Evolutionary conservation across 2,329 filamentous ascomycete genomes (phyloP).

Genomic region (Tolypocladium pustulatum): DNA sequence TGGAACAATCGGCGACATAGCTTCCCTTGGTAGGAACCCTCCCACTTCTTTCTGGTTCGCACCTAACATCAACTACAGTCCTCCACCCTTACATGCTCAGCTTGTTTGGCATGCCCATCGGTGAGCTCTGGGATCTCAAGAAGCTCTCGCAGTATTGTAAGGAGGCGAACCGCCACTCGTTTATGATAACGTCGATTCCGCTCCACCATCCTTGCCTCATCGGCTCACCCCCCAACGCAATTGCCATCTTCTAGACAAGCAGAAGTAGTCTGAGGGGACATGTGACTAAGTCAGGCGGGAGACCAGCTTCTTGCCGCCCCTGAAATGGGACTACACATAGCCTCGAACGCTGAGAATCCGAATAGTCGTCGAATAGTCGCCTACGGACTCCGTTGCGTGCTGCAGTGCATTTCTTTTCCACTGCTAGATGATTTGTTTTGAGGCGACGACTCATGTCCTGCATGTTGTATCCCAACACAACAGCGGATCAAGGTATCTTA

Average conservation of each 20-base stretch:
- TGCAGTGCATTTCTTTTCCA: no score
- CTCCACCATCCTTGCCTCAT: constrained; percentile 45
- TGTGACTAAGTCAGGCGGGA: no score
- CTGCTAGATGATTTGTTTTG: no score
- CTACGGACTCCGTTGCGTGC: no score
- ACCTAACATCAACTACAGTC: constrained; percentile 8
- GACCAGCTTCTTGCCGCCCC: neutral
- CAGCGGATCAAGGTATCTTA: no score
- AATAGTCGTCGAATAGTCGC: no score
- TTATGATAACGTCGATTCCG: constrained; percentile 51
- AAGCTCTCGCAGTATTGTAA: constrained; percentile 41
- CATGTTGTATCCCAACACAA: no score
- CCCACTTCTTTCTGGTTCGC: neutral
- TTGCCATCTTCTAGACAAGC: constrained; percentile 30
- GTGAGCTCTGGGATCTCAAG: constrained; percentile 46
- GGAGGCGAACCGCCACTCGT: constrained; percentile 42
- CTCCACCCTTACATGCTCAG: constrained; percentile 38
- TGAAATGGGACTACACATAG: neutral
- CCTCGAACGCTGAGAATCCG: neutral
- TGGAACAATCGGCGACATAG: constrained; percentile 18
- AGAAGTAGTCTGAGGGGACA: no score
- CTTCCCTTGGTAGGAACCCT: constrained; percentile 24
- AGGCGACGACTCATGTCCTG: no score
- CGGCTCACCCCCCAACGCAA: constrained; percentile 35
- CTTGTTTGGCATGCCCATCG: constrained; percentile 42